Evolutionary conservation across 768 basidiomycete genomes (phyloP).

Genomic region (Fomitopsis serialis): DNA sequence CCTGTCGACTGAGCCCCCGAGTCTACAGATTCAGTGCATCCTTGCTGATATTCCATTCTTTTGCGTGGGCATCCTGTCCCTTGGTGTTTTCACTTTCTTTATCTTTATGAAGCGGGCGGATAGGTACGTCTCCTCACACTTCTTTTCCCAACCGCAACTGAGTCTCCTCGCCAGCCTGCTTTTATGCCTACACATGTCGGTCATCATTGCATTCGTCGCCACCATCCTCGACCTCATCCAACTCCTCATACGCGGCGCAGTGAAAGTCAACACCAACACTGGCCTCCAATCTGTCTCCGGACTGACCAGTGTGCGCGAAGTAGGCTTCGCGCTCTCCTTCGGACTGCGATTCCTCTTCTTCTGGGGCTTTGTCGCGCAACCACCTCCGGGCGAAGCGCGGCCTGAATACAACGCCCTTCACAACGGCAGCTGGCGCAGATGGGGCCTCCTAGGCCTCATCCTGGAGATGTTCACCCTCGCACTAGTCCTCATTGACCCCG

Average conservation of each 20-base stretch:
- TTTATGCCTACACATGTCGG: constrained; percentile 50
- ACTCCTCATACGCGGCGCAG: constrained; percentile 37
- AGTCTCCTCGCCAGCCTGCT: constrained; percentile 24
- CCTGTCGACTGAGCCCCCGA: neutral
- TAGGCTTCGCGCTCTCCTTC: constrained; percentile 49
- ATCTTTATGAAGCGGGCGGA: constrained; percentile 46
- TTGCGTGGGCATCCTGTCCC: constrained; percentile 57
- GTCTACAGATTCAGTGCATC: constrained; percentile 45
- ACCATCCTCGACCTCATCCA: constrained; percentile 59
- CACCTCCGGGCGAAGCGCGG: constrained; percentile 41
- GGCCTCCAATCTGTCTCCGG: constrained; percentile 25
- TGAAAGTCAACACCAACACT: constrained; percentile 17
- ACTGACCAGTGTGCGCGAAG: constrained; percentile 51
- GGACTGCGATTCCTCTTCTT: constrained; percentile 61
- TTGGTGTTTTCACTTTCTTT: constrained; percentile 55
- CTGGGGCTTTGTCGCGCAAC: constrained; percentile 59
- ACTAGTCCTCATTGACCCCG: constrained; percentile 39
- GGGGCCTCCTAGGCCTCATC: constrained; percentile 50
- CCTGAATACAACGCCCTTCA: constrained; percentile 28
- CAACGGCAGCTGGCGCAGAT: constrained; percentile 61
- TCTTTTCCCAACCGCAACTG: neutral
- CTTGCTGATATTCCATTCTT: constrained; percentile 65
- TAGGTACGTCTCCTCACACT: constrained; percentile 41
- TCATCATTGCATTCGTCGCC: constrained; percentile 55
- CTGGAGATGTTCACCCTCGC: constrained; percentile 48